Conservation (phyloP, 257 asterid species). For the Buddleja alternifolia region DNA sequence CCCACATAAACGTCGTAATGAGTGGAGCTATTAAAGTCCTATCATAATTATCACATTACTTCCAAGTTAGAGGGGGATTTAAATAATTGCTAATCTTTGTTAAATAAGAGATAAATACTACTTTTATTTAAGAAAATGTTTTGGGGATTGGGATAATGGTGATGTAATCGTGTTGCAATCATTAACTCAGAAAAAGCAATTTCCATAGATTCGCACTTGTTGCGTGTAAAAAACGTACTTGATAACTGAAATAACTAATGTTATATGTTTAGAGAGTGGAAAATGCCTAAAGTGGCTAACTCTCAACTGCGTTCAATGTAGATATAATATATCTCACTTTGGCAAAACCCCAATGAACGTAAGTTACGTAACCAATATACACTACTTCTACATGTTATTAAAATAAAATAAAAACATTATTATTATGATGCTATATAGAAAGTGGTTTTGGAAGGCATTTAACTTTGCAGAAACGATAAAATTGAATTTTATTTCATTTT, state of each 20-base stretch:
- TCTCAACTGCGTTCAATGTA: constrained; percentile 14
- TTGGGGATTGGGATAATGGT: constrained; percentile 11
- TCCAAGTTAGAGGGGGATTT: no score
- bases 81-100: background rate
- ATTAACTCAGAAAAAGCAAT: constrained; percentile 40
- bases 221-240: constrained; percentile 46
- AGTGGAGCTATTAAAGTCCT: no score
- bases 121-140: background rate
- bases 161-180: constrained; percentile 45
- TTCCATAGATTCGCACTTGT: constrained; percentile 40
- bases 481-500: background rate
- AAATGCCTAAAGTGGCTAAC: constrained; percentile 41
- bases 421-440: no score
- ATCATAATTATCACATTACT: no score
- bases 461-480: no score
- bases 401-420: no score
- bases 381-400: no score
- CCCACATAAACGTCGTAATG: no score
- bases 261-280: constrained; percentile 17
- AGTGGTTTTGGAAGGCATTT: no score
- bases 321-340: constrained; percentile 29
- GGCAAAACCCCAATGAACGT: constrained; percentile 40
- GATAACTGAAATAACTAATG: constrained; percentile 30
- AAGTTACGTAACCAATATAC: no score
- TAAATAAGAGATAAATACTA: no score